Evolutionary conservation across 2,329 filamentous ascomycete genomes (phyloP).

Genomic region (Claviceps purpurea): DNA sequence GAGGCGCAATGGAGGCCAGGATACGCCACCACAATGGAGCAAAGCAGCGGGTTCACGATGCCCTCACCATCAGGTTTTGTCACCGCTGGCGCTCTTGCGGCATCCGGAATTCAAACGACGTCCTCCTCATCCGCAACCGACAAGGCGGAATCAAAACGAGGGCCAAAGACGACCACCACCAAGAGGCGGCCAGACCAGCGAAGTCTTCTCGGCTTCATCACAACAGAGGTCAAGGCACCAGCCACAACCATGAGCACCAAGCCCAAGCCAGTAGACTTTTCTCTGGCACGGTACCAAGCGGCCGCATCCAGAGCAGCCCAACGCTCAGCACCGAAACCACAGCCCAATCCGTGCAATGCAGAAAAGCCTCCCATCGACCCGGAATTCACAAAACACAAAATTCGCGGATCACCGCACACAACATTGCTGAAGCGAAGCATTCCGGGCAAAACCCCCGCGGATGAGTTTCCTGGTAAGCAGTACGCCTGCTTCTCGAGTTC

Average conservation of each 20-base stretch:
- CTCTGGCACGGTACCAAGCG: constrained; percentile 14
- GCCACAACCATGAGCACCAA: constrained; percentile 4
- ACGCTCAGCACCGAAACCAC: constrained; percentile 2
- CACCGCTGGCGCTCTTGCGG: constrained; percentile 38
- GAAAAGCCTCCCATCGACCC: constrained; percentile 16
- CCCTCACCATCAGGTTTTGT: constrained; percentile 45
- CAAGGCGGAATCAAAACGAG: constrained; percentile 9
- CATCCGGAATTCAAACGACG: constrained; percentile 9
- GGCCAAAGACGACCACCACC: constrained; percentile 14
- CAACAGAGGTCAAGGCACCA: constrained; percentile 10
- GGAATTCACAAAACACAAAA: constrained; percentile 24
- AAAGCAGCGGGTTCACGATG: constrained; percentile 44
- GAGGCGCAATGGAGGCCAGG: constrained; percentile 27
- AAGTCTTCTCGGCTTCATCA: constrained; percentile 29
- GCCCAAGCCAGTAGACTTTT: constrained; percentile 8
- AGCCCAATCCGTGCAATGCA: constrained; percentile 3
- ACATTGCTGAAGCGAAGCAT: constrained; percentile 17
- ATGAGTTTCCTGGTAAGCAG: constrained; percentile 22
- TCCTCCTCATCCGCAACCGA: constrained; percentile 3
- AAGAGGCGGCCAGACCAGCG: constrained; percentile 25
- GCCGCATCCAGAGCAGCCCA: constrained; percentile 12
- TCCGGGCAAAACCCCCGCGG: constrained; percentile 10
- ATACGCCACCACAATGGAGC: constrained; percentile 50
- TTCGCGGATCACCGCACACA: constrained; percentile 24
- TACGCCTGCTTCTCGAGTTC: constrained; percentile 50